Evolutionary conservation across 305 asterid species (phyloP).

Genomic region (Solanum chacoense): DNA sequence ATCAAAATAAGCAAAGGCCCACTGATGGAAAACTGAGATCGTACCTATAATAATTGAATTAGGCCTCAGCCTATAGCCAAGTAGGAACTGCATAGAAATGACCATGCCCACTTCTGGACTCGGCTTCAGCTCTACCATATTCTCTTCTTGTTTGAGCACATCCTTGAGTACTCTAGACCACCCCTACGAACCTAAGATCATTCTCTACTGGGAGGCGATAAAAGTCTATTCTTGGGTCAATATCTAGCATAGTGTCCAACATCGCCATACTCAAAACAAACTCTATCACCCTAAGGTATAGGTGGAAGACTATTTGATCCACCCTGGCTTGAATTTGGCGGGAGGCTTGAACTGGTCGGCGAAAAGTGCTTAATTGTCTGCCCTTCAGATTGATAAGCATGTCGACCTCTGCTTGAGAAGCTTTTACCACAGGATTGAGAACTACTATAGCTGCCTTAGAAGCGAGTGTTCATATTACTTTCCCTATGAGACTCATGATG

Average conservation of each 20-base stretch:
- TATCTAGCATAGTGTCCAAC: neutral
- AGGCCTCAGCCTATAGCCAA: neutral
- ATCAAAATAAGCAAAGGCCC: neutral
- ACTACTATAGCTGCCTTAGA: neutral
- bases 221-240: neutral
- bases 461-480: too few species aligned
- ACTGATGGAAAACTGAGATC: neutral
- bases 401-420: neutral
- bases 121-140: neutral
- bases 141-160: neutral
- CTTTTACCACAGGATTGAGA: neutral
- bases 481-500: neutral
- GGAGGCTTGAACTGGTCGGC: neutral
- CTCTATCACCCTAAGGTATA: neutral
- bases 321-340: too few species aligned
- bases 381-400: neutral
- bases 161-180: neutral
- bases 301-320: neutral
- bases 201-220: neutral
- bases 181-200: neutral
- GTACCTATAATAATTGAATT: neutral
- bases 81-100: neutral
- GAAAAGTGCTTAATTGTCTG: too few species aligned
- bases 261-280: too few species aligned
- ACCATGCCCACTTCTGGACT: neutral